phyloP scores from a whole-genome alignment of 2,329 filamentous ascomycete species.

The Trichoderma sp. region DNA sequence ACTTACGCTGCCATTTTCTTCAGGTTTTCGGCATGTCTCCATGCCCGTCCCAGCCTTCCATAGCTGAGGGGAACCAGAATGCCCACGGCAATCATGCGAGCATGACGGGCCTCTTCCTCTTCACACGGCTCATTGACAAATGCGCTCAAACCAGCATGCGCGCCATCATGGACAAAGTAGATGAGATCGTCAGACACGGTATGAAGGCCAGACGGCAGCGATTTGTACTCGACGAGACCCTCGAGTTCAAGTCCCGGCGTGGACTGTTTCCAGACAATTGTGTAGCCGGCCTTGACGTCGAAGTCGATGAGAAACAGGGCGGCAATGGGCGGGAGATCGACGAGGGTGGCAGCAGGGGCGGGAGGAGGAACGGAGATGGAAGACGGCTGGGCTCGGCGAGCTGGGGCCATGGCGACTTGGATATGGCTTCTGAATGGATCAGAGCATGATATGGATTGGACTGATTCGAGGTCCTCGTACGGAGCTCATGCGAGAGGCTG shows the following conservation, averaged over 20 bases:
- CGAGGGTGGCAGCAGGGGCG: constrained; percentile 31
- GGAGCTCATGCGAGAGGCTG: constrained; percentile 3
- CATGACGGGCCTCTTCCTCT: constrained; percentile 75
- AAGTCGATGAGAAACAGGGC: constrained; percentile 88
- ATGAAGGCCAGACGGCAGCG: constrained; percentile 87
- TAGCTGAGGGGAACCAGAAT: constrained; percentile 82
- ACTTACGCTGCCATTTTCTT: constrained; percentile 70
- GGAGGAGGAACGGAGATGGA: constrained; percentile 37
- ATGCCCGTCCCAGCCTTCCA: constrained; percentile 80
- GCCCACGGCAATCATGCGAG: constrained; percentile 89
- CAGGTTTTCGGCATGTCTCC: constrained; percentile 78
- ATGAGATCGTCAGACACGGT: constrained; percentile 83
- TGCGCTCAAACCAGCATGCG: constrained; percentile 83
- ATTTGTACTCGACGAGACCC: constrained; percentile 92
- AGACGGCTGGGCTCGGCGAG: constrained; percentile 39
- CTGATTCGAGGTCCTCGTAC: neutral
- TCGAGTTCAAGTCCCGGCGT: constrained; percentile 70
- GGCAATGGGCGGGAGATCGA: constrained; percentile 49
- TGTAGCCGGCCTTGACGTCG: constrained; percentile 88
- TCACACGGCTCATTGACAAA: constrained; percentile 82
- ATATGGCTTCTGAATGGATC: constrained; percentile 24
- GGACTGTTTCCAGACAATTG: constrained; percentile 82
- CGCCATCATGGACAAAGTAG: constrained; percentile 83
- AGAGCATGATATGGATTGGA: constrained; percentile 31
- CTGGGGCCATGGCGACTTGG: constrained; percentile 37